Conservation (phyloP, 2,329 filamentous ascomycete species). For the Didymella exigua region DNA sequence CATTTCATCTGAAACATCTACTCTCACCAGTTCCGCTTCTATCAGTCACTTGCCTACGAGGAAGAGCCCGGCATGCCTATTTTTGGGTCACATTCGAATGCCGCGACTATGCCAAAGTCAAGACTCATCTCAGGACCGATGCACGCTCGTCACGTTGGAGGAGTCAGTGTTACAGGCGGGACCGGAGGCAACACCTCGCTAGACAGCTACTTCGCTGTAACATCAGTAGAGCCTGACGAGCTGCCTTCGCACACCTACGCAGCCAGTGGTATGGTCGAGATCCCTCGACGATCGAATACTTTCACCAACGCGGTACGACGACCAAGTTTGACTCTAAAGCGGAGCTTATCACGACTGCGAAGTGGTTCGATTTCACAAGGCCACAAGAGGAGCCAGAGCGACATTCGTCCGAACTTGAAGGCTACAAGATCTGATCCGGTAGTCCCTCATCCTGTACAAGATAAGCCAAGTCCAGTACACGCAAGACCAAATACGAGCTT, state of each 20-base stretch:
- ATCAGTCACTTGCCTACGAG: neutral
- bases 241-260: slow-evolving; percentile 35
- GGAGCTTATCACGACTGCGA: slow-evolving; percentile 33
- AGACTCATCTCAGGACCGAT: slow-evolving; percentile 41
- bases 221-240: slow-evolving; percentile 31
- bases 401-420: neutral
- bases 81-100: slow-evolving; percentile 11
- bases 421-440: neutral
- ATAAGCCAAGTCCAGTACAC: neutral
- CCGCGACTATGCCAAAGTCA: slow-evolving; percentile 31
- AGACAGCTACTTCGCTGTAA: slow-evolving; percentile 27
- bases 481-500: neutral
- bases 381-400: slow-evolving; percentile 11
- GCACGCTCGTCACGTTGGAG: slow-evolving; percentile 42
- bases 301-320: slow-evolving; percentile 30
- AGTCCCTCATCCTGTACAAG: neutral
- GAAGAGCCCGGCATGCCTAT: slow-evolving; percentile 5
- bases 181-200: slow-evolving; percentile 22
- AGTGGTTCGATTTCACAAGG: slow-evolving; percentile 8
- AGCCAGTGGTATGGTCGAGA: slow-evolving; percentile 29
- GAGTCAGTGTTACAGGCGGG: slow-evolving; percentile 35
- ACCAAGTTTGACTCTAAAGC: slow-evolving; percentile 36
- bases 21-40: slow-evolving; percentile 4
- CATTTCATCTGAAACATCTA: slow-evolving; percentile 21
- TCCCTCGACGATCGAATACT: slow-evolving; percentile 36